Base-by-base conservation (phyloP, 441 rosid genomes). In the Syzygium syzygioides region DNA sequence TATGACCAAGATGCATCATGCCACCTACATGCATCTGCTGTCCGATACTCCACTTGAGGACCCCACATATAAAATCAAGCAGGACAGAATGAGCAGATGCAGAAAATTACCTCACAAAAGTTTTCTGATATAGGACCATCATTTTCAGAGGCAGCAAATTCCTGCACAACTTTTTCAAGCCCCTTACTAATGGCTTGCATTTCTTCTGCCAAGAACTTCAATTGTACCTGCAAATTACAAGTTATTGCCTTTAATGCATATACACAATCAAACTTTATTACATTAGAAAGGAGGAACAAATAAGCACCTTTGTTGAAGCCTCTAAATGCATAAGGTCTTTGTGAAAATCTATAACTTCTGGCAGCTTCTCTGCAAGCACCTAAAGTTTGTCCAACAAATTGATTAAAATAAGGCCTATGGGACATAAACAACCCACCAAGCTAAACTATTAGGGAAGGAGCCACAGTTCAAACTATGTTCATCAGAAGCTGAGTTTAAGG, bases 161-260 rank as follows among this genome's bases (percentile, higher is more conserved):
- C 99, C 90, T 96, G 98, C 56, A 96, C 94, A 83, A 96, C 96
- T 86, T 97, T 97, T 92, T 97, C 96, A 93, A 97, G 93, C 90
- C 99, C 99, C 94, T 96, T 97, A 92, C 94, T 96, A 89, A 96
- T 91, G 83, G 98, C 98, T 94, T 96, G 98, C 99, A 97, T 97
- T 94, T 98, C 99, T 92, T 98, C 99, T 0, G 98, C 99, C 94
- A 97, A 91, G 93, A 89, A 93, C 94, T 97, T 97, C 93, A 98
- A 90, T 95, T 98, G 99, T 92, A 98, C 91, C 99, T 98, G 92
- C 83, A 76, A 41, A 23, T 76, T 25, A 12, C 52, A 41, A 41
- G 83, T 41, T 76, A 41, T 23, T 41, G n/a, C 83, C 53, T 23
- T 76, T 12, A 76, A 76, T 76, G 17, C 52, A 37, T 37, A 76